These are phyloP conservation scores for Hymenoscyphus occultus DNA, from an alignment of 2,329 filamentous ascomycete genomes.

Conservation along the genomic window DNA sequence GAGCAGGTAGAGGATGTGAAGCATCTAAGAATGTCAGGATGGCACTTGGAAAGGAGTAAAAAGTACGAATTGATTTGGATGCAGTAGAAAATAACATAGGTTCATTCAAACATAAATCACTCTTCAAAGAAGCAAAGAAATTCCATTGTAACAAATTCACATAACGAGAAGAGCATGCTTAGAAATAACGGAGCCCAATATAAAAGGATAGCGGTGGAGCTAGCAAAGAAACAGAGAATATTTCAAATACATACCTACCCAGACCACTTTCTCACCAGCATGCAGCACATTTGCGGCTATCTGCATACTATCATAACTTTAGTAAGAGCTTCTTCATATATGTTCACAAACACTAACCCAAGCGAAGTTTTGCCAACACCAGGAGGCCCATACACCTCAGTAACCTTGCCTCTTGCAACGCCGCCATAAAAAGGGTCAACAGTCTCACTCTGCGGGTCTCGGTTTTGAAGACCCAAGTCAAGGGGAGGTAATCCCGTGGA, in stretches of 20 bases:
- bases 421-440: constrained; percentile 46
- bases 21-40: constrained; percentile 26
- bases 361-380: constrained; percentile 83
- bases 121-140: neutral
- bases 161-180: neutral
- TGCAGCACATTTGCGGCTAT: constrained; percentile 61
- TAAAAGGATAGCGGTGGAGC: too few species aligned
- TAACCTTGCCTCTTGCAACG: constrained; percentile 71
- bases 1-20: constrained; percentile 42
- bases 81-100: neutral
- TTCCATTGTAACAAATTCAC: neutral
- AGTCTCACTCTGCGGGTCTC: constrained; percentile 18
- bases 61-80: neutral
- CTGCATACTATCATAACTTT: constrained; percentile 59
- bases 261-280: constrained; percentile 64
- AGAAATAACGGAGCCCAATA: neutral
- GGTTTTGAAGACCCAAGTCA: constrained; percentile 47
- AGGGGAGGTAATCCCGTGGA: constrained; percentile 55
- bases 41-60: neutral
- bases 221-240: neutral
- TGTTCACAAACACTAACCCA: constrained; percentile 40
- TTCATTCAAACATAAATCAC: neutral
- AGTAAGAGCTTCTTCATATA: constrained; percentile 14
- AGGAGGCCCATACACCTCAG: constrained; percentile 84
- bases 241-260: constrained; percentile 62